A percentile compares a stretch with the other conserved stretches of the same genome.
phyloP scores from a whole-genome alignment of 2,329 filamentous ascomycete species.

The Fusarium decemcellulare region DNA sequence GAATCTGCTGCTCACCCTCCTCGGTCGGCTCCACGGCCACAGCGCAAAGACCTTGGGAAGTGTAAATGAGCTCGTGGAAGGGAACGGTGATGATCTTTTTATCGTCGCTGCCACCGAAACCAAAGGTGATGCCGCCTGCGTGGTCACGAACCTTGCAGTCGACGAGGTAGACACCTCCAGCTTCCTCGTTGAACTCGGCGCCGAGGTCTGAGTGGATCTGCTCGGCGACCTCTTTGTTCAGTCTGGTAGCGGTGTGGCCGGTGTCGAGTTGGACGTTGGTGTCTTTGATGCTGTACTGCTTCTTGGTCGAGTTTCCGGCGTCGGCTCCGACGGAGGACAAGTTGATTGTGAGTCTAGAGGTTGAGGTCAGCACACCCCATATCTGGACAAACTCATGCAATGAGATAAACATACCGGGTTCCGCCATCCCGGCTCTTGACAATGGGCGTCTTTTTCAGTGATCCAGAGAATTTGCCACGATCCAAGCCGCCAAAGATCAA shows the following conservation, averaged over 20 bases:
- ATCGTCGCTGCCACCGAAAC: neutral
- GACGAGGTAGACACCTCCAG: slow-evolving; percentile 53
- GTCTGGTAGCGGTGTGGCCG: slow-evolving; percentile 74
- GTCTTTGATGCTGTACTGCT: slow-evolving; percentile 59
- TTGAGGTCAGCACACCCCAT: neutral
- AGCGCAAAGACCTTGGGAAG: neutral
- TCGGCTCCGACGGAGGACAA: slow-evolving; percentile 50
- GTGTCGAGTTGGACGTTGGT: slow-evolving; percentile 69
- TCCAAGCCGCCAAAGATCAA: slow-evolving; percentile 68
- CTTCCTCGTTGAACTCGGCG: slow-evolving; percentile 59
- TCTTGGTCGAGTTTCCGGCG: slow-evolving; percentile 45
- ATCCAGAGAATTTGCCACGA: slow-evolving; percentile 64
- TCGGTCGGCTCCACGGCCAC: neutral
- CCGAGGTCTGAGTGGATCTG: slow-evolving; percentile 2
- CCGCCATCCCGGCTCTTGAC: slow-evolving; percentile 50
- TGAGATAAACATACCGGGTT: slow-evolving; percentile 7
- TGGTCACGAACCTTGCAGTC: slow-evolving; percentile 1
- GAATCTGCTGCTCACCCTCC: slow-evolving; percentile 46
- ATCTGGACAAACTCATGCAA: neutral
- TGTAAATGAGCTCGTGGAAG: slow-evolving; percentile 12
- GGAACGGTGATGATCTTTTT: slow-evolving; percentile 3
- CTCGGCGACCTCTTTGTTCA: slow-evolving; percentile 60
- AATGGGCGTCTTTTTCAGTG: slow-evolving; percentile 66
- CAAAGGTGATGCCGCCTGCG: neutral
- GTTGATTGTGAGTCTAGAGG: slow-evolving; percentile 52